phyloP scores from a whole-genome alignment of 75 land plant genomes.

The Isoetes taiwanensis region DNA sequence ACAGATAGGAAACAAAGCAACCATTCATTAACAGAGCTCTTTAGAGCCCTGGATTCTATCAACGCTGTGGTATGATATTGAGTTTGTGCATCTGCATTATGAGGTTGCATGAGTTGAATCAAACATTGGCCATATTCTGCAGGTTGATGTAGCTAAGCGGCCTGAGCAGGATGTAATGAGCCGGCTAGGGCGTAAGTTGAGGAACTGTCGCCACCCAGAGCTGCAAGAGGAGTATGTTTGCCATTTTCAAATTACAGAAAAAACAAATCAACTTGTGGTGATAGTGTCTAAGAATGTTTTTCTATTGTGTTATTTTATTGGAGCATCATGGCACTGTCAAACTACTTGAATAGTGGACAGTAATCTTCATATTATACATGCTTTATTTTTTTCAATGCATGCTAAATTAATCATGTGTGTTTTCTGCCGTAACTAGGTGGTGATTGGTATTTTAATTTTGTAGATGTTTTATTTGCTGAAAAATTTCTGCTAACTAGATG shows the following conservation, averaged over 20 bases:
- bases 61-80: constrained; percentile 39
- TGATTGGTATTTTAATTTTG: too few relatives aligned
- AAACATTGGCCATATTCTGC: not conserved
- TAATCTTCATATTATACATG: not conserved
- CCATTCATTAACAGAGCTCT: constrained; percentile 38
- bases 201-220: constrained; percentile 59
- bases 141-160: constrained; percentile 23
- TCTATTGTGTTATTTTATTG: not conserved
- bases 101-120: not conserved
- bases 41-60: constrained; percentile 31
- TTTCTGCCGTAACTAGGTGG: too few relatives aligned
- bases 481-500: too few relatives aligned
- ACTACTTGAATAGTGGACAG: too few relatives aligned
- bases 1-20: constrained; percentile 39
- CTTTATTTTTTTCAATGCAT: not conserved
- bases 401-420: too few relatives aligned
- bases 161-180: constrained; percentile 46
- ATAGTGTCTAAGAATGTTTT: not conserved
- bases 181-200: constrained; percentile 73
- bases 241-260: too few relatives aligned
- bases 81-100: not conserved
- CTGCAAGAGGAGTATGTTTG: constrained; percentile 83
- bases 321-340: too few relatives aligned
- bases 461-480: too few relatives aligned
- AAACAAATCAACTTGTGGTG: not conserved